These are phyloP conservation scores for Salix koriyanagi DNA, from an alignment of 345 rosid genomes.

Conservation along the genomic window DNA sequence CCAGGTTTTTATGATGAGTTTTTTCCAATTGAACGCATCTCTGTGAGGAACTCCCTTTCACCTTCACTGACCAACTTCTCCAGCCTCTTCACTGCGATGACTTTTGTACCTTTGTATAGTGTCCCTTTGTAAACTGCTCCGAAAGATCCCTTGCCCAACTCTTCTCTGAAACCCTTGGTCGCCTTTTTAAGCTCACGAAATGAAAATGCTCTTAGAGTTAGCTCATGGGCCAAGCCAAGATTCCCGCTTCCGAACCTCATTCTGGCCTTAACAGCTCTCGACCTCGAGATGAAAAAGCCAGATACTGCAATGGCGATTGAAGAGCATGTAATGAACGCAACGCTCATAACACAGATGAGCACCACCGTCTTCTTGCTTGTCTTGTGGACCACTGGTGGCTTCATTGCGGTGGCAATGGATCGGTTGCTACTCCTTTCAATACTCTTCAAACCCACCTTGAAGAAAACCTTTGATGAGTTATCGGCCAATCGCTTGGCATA, in stretches of 20 bases:
- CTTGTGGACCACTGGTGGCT: not conserved
- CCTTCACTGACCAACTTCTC: constrained; percentile 20
- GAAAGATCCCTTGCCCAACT: constrained; percentile 15
- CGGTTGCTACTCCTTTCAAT: not conserved
- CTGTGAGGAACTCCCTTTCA: constrained; percentile 18
- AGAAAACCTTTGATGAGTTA: not conserved
- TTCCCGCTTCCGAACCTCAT: not conserved
- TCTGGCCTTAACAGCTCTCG: not conserved
- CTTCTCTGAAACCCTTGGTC: constrained; percentile 7
- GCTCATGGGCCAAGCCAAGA: constrained; percentile 4
- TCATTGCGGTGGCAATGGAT: not conserved
- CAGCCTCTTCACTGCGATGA: constrained; percentile 24
- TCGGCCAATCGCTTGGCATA: not conserved
- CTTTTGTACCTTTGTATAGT: not conserved
- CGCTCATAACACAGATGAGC: not conserved
- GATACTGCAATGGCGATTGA: constrained; percentile 1
- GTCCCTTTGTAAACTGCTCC: constrained; percentile 27
- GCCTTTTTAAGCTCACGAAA: constrained; percentile 4
- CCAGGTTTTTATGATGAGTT: constrained; percentile 13
- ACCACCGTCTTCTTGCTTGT: not conserved
- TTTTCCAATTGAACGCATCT: constrained; percentile 17
- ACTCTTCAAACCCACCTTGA: not conserved
- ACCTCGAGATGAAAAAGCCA: not conserved
- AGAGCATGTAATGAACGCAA: not conserved
- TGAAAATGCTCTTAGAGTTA: constrained; percentile 1